Percentiles rank a stretch among this genome's conserved stretches.
Evolutionary conservation across 2,329 filamentous ascomycete genomes (phyloP).

Genomic region (Fusarium sarcochroum): DNA sequence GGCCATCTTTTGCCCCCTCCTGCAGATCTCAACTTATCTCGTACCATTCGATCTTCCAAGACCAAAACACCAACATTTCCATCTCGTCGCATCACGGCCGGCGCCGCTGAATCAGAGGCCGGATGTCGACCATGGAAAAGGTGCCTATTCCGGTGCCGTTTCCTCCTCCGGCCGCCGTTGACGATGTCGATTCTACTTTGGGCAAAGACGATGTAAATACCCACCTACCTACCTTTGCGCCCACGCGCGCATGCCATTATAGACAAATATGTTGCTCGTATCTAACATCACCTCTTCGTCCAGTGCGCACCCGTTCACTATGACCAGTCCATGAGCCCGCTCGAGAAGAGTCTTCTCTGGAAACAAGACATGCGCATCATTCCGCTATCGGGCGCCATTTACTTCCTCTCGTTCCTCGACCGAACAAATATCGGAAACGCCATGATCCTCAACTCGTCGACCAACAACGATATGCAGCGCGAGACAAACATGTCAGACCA

Average conservation of each 20-base stretch:
- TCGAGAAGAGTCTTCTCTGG: conserved; percentile 61
- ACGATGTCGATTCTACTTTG: conserved; percentile 48
- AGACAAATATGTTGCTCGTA: not conserved
- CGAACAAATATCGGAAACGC: conserved; percentile 79
- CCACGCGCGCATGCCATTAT: conserved; percentile 5
- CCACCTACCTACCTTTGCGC: conserved; percentile 2
- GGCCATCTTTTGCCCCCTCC: conserved; percentile 13
- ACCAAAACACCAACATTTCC: conserved; percentile 10
- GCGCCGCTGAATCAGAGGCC: conserved; percentile 26
- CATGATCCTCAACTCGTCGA: conserved; percentile 73
- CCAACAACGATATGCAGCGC: conserved; percentile 72
- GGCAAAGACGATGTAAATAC: conserved; percentile 44
- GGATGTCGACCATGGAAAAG: conserved; percentile 42
- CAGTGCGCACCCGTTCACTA: conserved; percentile 41
- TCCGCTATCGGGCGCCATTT: conserved; percentile 74
- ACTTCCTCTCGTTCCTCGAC: conserved; percentile 77
- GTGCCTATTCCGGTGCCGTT: conserved; percentile 42
- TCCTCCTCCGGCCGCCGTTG: conserved; percentile 46
- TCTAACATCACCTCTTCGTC: conserved; percentile 27
- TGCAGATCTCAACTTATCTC: conserved; percentile 25
- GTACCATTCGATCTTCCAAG: conserved; percentile 5
- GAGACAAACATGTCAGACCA: conserved; percentile 72
- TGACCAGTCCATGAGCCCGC: conserved; percentile 44
- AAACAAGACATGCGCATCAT: conserved; percentile 75
- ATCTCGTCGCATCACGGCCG: conserved; percentile 21